A percentile compares a stretch with the other conserved stretches of the same genome.
Evolutionary conservation across 371 early-diverging fungal genomes (phyloP).

Genomic region (Zancudomyces culisetae): DNA sequence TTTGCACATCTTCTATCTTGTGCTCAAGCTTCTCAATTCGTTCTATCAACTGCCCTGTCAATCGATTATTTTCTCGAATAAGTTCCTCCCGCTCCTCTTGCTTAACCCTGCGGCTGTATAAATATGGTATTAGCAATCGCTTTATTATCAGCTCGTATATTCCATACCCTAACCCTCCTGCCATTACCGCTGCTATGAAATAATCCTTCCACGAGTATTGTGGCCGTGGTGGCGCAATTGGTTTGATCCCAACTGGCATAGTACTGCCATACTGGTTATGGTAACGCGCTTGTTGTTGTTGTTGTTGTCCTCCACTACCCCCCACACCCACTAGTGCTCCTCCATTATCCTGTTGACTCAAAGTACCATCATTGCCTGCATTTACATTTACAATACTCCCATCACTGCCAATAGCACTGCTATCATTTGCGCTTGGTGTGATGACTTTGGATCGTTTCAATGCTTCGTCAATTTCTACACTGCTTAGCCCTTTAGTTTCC

Average conservation of each 20-base stretch:
- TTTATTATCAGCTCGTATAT: constrained; percentile 54
- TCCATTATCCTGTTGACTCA: constrained; percentile 5
- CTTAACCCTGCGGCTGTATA: neutral
- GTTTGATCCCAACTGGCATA: too few species aligned
- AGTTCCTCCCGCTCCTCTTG: constrained; percentile 50
- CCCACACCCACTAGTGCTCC: neutral
- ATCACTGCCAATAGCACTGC: neutral
- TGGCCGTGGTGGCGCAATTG: constrained; percentile 51
- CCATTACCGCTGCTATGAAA: constrained; percentile 69
- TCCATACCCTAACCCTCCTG: constrained; percentile 73
- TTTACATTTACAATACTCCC: neutral
- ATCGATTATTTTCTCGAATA: constrained; percentile 35
- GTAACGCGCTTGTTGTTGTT: constrained; percentile 1
- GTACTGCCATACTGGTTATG: constrained; percentile 12
- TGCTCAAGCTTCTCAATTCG: constrained; percentile 48
- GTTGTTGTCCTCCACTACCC: neutral
- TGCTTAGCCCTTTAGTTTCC: constrained; percentile 82
- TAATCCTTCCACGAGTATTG: constrained; percentile 78
- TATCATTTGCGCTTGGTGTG: neutral
- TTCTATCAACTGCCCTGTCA: constrained; percentile 43
- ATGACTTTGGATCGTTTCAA: constrained; percentile 32
- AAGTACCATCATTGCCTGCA: neutral
- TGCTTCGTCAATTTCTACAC: constrained; percentile 83
- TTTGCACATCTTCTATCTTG: too few species aligned
- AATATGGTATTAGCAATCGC: constrained; percentile 24